Percentiles rank a stretch among this genome's conserved stretches.
These are phyloP conservation scores for Aureobasidium sp. DNA, from an alignment of 2,329 filamentous ascomycete species.

Conservation along the genomic window DNA sequence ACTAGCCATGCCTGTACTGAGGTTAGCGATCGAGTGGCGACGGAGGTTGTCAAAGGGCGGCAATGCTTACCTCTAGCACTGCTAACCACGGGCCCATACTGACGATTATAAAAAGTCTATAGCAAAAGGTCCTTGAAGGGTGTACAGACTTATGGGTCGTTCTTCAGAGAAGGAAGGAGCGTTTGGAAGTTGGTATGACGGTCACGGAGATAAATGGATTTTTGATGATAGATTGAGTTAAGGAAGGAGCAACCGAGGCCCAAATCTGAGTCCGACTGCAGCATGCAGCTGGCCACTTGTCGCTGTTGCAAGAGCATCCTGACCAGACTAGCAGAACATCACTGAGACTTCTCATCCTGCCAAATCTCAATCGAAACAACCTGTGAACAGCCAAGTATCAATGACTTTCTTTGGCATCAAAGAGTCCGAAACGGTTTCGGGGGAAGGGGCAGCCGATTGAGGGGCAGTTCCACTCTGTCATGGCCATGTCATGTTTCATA, in stretches of 20 bases:
- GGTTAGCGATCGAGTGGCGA: conserved; percentile 1
- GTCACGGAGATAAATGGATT: not conserved
- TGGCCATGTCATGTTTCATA: conserved; percentile 3
- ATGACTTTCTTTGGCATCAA: not conserved
- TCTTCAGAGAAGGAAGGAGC: not conserved
- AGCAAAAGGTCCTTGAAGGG: not conserved
- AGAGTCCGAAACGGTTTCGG: not conserved
- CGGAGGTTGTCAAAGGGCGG: not conserved
- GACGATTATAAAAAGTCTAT: not conserved
- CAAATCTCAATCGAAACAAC: not conserved
- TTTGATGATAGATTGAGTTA: not conserved
- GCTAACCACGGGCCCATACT: conserved; percentile 10
- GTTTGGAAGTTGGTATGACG: not conserved
- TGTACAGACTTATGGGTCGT: not conserved
- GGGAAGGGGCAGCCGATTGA: not conserved
- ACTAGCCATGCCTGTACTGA: conserved; percentile 11
- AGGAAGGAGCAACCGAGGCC: not conserved
- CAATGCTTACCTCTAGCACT: conserved; percentile 5
- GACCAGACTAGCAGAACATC: not conserved
- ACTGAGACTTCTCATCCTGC: not conserved
- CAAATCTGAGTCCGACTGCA: not conserved
- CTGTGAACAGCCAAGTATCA: not conserved
- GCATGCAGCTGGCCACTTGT: not conserved
- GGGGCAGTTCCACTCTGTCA: not conserved
- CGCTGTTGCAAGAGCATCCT: not conserved